A percentile compares a stretch with the other conserved stretches of the same genome.
phyloP scores from a whole-genome alignment of 2,329 filamentous ascomycete species.

The Fusarium mexicanum region DNA sequence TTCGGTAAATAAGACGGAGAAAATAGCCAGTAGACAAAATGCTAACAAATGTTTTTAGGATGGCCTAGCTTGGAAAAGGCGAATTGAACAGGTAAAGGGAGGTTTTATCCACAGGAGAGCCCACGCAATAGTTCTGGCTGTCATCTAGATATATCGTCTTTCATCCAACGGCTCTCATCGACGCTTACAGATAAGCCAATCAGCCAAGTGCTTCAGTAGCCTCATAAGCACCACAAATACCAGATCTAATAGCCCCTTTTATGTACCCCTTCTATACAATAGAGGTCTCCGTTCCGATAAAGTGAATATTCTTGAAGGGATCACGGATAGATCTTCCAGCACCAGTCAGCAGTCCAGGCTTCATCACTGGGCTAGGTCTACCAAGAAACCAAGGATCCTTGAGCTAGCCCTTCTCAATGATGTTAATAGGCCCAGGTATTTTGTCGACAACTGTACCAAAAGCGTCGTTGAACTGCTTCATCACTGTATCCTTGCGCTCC shows the following conservation, averaged over 20 bases:
- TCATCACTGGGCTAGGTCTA: neutral
- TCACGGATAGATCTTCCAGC: neutral
- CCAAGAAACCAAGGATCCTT: neutral
- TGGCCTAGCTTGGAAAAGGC: fast-evolving
- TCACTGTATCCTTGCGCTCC: neutral
- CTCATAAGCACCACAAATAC: neutral
- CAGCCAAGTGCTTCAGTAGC: slow-evolving; percentile 40
- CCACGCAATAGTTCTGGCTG: fast-evolving
- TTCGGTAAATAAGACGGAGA: fast-evolving
- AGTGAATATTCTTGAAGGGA: neutral
- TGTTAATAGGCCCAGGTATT: neutral
- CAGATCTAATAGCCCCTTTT: neutral
- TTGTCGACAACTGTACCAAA: neutral
- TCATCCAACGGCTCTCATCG: fast-evolving
- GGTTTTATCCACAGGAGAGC: fast-evolving
- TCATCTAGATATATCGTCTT: fast-evolving
- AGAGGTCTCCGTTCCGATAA: neutral
- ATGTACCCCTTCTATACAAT: neutral
- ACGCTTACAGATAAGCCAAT: fast-evolving
- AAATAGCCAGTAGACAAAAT: fast-evolving
- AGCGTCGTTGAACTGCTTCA: neutral
- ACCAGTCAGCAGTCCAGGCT: neutral
- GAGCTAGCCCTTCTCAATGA: neutral
- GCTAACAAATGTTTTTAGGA: too few relatives aligned
- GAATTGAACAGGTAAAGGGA: too few relatives aligned